Conservation (phyloP, 352 stramenopile genomes). For the Pilasporangium apinafurcum region DNA sequence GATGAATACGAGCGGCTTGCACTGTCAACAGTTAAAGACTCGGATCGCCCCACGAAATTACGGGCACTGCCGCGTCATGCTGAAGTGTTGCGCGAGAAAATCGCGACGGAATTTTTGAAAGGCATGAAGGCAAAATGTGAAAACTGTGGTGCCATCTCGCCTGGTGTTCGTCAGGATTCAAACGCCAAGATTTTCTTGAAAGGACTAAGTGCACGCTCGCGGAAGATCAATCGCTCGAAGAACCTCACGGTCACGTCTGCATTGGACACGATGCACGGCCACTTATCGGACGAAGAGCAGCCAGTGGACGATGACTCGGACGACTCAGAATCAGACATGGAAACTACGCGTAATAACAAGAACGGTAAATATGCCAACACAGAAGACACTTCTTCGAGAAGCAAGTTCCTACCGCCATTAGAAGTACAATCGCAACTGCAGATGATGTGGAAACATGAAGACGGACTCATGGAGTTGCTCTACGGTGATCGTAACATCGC, state of each 20-base stretch:
- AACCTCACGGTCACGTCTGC: slow-evolving; percentile 78
- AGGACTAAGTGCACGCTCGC: slow-evolving; percentile 66
- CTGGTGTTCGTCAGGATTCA: slow-evolving; percentile 95
- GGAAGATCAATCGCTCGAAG: slow-evolving; percentile 79
- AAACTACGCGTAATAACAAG: slow-evolving; percentile 39
- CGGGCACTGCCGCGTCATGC: slow-evolving; percentile 49
- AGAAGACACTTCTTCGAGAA: slow-evolving; percentile 60
- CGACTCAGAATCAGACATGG: slow-evolving; percentile 76
- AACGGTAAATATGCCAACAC: slow-evolving; percentile 41
- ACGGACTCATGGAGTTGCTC: slow-evolving; percentile 89
- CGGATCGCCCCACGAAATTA: slow-evolving; percentile 18
- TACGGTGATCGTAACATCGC: slow-evolving; percentile 85
- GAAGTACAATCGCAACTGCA: slow-evolving; percentile 95
- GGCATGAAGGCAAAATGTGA: slow-evolving; percentile 92
- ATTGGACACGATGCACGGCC: slow-evolving; percentile 74
- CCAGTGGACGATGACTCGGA: slow-evolving; percentile 32
- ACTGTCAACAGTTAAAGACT: slow-evolving; percentile 31
- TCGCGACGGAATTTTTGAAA: slow-evolving; percentile 89
- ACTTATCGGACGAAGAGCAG: slow-evolving; percentile 39
- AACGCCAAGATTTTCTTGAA: slow-evolving; percentile 98
- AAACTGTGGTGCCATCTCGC: slow-evolving; percentile 95
- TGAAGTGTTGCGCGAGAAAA: slow-evolving; percentile 72
- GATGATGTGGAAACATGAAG: slow-evolving; percentile 93
- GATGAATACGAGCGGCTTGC: slow-evolving; percentile 87
- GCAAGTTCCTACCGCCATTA: slow-evolving; percentile 93